A percentile compares a stretch with the other conserved stretches of the same genome.
These are phyloP conservation scores for Ophiosphaerella narmari DNA, from an alignment of 2,329 filamentous ascomycete genomes.

Conservation along the genomic window DNA sequence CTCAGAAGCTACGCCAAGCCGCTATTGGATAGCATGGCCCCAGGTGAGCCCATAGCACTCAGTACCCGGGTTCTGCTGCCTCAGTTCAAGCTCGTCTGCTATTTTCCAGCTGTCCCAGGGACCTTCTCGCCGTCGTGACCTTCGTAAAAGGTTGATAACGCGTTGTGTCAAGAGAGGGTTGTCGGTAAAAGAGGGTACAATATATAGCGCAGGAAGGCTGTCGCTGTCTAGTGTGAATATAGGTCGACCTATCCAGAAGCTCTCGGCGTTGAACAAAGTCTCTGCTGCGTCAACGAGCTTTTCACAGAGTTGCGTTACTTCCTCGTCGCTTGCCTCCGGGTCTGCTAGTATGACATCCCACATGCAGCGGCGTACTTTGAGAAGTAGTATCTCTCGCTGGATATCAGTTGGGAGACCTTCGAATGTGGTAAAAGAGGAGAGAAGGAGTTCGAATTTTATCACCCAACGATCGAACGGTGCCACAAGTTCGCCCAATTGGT, in stretches of 20 bases:
- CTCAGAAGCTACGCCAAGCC: too few species aligned
- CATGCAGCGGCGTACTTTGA: too few species aligned
- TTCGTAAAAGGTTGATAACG: neutral
- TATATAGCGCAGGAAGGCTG: slow-evolving; percentile 1
- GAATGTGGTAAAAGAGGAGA: too few species aligned
- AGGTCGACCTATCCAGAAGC: slow-evolving; percentile 4
- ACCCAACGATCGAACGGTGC: too few species aligned
- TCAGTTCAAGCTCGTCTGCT: neutral
- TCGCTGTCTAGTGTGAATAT: slow-evolving; percentile 6
- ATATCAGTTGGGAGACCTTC: too few species aligned
- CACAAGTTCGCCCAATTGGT: too few species aligned
- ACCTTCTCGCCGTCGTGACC: slow-evolving; percentile 3
- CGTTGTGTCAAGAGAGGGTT: slow-evolving; percentile 2
- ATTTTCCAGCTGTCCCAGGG: slow-evolving; percentile 5
- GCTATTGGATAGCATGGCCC: too few species aligned
- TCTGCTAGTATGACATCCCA: too few species aligned
- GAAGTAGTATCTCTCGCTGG: too few species aligned
- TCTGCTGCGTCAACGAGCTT: slow-evolving; percentile 1
- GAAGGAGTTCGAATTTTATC: too few species aligned
- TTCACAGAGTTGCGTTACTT: neutral
- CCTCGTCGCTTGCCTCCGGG: neutral
- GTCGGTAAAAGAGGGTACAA: neutral
- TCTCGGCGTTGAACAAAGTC: slow-evolving; percentile 2
- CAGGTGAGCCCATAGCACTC: too few species aligned
- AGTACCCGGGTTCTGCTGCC: too few species aligned